Conservation (phyloP, 768 basidiomycete genomes). For the Tricholoma matsutake region DNA sequence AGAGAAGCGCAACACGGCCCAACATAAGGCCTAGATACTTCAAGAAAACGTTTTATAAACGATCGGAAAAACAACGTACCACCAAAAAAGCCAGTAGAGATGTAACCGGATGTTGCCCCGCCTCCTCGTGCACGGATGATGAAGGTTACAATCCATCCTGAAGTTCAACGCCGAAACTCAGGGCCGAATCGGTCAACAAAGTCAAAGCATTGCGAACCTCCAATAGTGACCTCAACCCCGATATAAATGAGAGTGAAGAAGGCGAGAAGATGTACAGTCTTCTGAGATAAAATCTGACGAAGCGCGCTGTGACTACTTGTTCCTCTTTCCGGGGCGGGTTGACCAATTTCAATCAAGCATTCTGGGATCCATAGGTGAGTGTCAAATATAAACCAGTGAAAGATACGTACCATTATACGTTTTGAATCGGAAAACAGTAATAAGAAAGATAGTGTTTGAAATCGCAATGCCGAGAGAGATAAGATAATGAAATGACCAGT, state of each 20-base stretch:
- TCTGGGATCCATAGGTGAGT: conserved; percentile 28
- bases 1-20: conserved; percentile 52
- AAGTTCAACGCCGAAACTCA: not conserved
- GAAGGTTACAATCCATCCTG: conserved; percentile 74
- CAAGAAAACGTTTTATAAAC: no score
- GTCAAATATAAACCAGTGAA: not conserved
- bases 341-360: conserved; percentile 47
- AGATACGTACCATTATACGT: conserved; percentile 56
- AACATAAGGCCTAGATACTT: conserved; percentile 44
- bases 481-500: conserved; percentile 81
- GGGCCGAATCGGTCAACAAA: not conserved
- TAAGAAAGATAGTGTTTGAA: conserved; percentile 49
- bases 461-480: conserved; percentile 63
- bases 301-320: conserved; percentile 34
- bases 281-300: conserved; percentile 49
- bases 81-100: conserved; percentile 27
- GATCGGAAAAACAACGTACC: conserved; percentile 6
- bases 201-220: conserved; percentile 28
- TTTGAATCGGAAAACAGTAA: conserved; percentile 63
- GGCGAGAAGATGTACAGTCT: conserved; percentile 59
- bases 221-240: conserved; percentile 62
- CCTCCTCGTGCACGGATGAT: conserved; percentile 35
- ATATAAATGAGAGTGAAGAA: conserved; percentile 66
- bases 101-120: conserved; percentile 32
- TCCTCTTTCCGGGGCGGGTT: conserved; percentile 31